Evolutionary conservation across 805 yeast species (phyloP), one percentile per base, ranked within the genome.

Genomic region (Torulaspora maleeae): DNA sequence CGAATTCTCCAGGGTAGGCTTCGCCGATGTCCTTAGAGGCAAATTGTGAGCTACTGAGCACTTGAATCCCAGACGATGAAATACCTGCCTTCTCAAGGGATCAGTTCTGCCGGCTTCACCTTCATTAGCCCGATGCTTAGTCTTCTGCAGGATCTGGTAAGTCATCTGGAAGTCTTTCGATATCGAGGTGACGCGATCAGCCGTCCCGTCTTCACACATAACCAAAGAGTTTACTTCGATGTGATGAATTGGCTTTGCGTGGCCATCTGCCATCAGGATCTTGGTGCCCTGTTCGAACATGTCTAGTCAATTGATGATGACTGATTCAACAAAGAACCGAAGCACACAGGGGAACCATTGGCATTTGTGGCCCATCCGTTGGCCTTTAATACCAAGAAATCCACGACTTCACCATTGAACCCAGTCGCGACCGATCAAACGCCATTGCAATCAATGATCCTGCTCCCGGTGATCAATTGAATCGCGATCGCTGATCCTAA

Each of bases 181-280:
- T 36, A 74, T 60, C 19, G 61, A 68, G 29, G 64, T 63, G 32
- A 75, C 76, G 13, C 51, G 45, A 51, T 75, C 65, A 24, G 70
- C 59, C 8, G 49, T 39, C 43, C 78, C 77, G 51, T 73, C 76
- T 43, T 63, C 63, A 55, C 76, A 74, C 67, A 72, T 58, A 33
- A 74, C 73, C 15, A 36, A 19, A 20, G 71, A 73, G 50, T 73
- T 74, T 42, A 63, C 59, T 16, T 51, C 41, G 41, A 74, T 49
- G 16, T 63, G 56, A 48, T 70, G 71, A 40, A 74, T 60, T 5
- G 49, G 53, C 38, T 54, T 56, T 24, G 58, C 59, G 28, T 53
- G 27, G 52, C 78, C 78, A 55, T 72, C 64, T 27, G 72, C 71
- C 75, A 71, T 67, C 50, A 71, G 45, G 20, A 75, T 71, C 46